A percentile compares a stretch with the other conserved stretches of the same genome.
Conservation (phyloP, 1,284 basidiomycete genomes). For the Moesziomyces sp. region DNA sequence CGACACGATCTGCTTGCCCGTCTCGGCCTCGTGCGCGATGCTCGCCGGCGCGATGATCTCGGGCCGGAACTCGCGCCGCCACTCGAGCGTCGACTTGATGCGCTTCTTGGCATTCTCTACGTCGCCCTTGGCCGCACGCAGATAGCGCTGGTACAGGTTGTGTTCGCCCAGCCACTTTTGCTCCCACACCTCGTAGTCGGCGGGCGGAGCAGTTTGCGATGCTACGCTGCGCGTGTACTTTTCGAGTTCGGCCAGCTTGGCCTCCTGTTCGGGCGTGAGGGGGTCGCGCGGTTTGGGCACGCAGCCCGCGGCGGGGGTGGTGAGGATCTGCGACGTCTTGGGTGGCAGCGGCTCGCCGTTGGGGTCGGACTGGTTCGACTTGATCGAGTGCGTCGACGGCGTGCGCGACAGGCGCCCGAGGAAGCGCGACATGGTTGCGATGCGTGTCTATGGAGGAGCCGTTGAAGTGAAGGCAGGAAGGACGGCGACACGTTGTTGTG, state of each 20-base stretch:
- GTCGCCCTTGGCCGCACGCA: slow-evolving; percentile 61
- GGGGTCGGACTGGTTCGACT: slow-evolving; percentile 18
- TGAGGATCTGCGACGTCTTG: slow-evolving; percentile 35
- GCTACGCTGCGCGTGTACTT: slow-evolving; percentile 18
- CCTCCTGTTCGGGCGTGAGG: slow-evolving; percentile 28
- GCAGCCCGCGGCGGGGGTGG: slow-evolving; percentile 30
- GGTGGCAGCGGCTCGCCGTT: slow-evolving; percentile 29
- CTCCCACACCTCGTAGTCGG: slow-evolving; percentile 56
- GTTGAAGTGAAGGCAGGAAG: no score
- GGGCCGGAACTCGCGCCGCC: slow-evolving; percentile 62
- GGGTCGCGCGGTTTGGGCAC: slow-evolving; percentile 13
- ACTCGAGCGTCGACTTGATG: slow-evolving; percentile 58
- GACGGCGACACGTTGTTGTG: no score
- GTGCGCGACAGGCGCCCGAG: slow-evolving; percentile 34
- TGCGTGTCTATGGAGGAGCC: no score
- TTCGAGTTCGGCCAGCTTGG: slow-evolving; percentile 36
- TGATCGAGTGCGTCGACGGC: slow-evolving; percentile 35
- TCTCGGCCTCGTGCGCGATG: slow-evolving; percentile 56
- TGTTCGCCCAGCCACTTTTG: slow-evolving; percentile 50
- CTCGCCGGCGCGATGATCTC: slow-evolving; percentile 61
- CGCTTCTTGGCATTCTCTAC: slow-evolving; percentile 60
- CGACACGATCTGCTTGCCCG: slow-evolving; percentile 63
- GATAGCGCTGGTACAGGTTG: slow-evolving; percentile 53
- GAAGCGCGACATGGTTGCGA: slow-evolving; percentile 36
- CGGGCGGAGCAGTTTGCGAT: slow-evolving; percentile 12